phyloP scores from a whole-genome alignment of 75 land plant species.

The Larix kaempferi region DNA sequence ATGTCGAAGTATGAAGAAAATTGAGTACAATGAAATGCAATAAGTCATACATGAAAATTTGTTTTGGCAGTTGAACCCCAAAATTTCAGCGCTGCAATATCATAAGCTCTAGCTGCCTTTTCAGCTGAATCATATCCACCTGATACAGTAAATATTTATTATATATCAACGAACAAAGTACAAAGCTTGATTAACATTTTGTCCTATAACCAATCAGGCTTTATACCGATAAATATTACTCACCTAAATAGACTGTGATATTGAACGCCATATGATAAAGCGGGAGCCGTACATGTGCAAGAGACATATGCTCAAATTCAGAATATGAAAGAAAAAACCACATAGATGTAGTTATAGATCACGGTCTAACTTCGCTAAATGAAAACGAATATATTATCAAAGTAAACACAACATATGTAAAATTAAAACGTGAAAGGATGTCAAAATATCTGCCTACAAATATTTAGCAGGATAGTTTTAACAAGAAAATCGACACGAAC shows the following conservation, averaged over 20 bases:
- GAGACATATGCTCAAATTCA: not conserved
- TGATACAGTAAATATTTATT: not conserved
- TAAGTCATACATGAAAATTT: not conserved
- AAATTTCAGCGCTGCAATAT: slow-evolving; percentile 20
- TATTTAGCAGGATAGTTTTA: not conserved
- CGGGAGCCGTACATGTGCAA: not conserved
- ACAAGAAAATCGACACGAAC: slow-evolving; percentile 6
- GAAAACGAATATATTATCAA: no score
- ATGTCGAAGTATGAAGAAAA: not conserved
- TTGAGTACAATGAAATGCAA: not conserved
- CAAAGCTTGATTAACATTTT: not conserved
- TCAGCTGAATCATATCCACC: slow-evolving; percentile 23
- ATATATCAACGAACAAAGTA: not conserved
- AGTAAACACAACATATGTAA: not conserved
- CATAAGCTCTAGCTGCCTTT: slow-evolving; percentile 19
- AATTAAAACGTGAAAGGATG: not conserved
- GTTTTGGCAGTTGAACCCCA: not conserved
- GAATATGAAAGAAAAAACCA: not conserved
- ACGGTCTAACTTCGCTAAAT: not conserved
- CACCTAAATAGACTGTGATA: slow-evolving; percentile 22
- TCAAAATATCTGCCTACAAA: not conserved
- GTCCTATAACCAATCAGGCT: no score
- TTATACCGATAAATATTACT: not conserved
- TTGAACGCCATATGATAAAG: not conserved
- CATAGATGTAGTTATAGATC: no score